Conservation (phyloP, 2,329 filamentous ascomycete genomes). For the Ceratocystis cacaofunesta region DNA sequence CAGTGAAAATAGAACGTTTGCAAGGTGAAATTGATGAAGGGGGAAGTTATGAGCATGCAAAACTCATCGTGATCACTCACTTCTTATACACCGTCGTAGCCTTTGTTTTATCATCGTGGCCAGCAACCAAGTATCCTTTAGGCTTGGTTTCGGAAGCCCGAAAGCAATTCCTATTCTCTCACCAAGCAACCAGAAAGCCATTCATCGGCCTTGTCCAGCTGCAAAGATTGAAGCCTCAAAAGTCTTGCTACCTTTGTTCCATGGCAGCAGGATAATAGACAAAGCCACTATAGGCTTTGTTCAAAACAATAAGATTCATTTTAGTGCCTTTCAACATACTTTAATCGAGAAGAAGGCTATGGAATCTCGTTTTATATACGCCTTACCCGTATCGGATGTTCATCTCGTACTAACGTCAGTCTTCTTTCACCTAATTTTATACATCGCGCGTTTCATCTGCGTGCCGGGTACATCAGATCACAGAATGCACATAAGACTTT, state of each 20-base stretch:
- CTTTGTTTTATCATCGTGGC: background rate
- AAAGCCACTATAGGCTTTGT: background rate
- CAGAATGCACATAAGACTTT: background rate
- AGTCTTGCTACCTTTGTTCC: background rate
- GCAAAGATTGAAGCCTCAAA: background rate
- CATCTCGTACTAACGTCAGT: background rate
- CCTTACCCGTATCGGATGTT: background rate
- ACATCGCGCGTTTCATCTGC: background rate
- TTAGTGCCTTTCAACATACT: background rate
- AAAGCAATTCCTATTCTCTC: background rate
- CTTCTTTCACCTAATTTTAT: background rate
- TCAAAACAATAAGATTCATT: background rate
- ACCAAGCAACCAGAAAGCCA: background rate
- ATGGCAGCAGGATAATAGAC: background rate
- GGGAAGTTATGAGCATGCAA: background rate
- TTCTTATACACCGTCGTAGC: background rate
- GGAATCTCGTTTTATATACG: background rate
- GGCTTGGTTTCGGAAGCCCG: background rate
- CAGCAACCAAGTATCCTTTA: background rate
- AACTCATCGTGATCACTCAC: background rate
- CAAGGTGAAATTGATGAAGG: background rate
- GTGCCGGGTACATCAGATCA: background rate
- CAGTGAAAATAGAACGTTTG: background rate
- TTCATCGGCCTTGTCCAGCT: background rate
- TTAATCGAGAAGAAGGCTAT: background rate